phyloP scores from a whole-genome alignment of 2,329 filamentous ascomycete species.

The Metarhizium guizhouense region DNA sequence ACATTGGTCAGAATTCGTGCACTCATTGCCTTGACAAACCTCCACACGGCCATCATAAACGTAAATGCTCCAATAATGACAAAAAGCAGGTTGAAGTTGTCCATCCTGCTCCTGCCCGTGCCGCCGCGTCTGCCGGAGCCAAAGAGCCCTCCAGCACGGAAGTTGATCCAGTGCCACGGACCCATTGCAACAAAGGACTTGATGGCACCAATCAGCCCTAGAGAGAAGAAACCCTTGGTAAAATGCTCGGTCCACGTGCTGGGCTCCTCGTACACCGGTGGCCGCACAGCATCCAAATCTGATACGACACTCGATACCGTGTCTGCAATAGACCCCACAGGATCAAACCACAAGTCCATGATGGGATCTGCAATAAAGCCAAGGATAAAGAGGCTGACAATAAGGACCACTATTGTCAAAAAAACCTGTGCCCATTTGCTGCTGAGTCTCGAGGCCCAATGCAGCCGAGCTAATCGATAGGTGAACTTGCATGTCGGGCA shows the following conservation, averaged over 20 bases:
- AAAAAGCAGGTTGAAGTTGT: conserved; percentile 70
- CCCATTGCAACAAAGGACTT: conserved; percentile 70
- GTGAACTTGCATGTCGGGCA: conserved; percentile 82
- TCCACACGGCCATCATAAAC: conserved; percentile 79
- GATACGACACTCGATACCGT: conserved; percentile 37
- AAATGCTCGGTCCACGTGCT: conserved; percentile 75
- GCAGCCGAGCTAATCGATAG: conserved; percentile 71
- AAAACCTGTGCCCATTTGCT: conserved; percentile 57
- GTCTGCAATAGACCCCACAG: conserved; percentile 51
- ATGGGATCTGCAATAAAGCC: conserved; percentile 92
- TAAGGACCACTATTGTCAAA: conserved; percentile 64
- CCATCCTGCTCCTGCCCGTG: conserved; percentile 67
- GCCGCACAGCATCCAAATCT: conserved; percentile 27
- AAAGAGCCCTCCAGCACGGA: conserved; percentile 53
- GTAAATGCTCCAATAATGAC: conserved; percentile 73
- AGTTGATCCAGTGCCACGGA: conserved; percentile 68
- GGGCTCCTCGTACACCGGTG: conserved; percentile 37
- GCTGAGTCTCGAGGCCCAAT: conserved; percentile 62
- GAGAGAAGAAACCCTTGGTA: conserved; percentile 78
- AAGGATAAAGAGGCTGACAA: conserved; percentile 67
- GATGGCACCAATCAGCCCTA: conserved; percentile 77
- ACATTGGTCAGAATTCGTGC: conserved; percentile 64
- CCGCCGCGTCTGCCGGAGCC: conserved; percentile 43
- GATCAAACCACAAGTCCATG: conserved; percentile 80
- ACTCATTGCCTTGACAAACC: conserved; percentile 66